These are phyloP conservation scores for Emericellopsis cladophorae DNA, from an alignment of 2,329 filamentous ascomycete genomes.

Conservation along the genomic window DNA sequence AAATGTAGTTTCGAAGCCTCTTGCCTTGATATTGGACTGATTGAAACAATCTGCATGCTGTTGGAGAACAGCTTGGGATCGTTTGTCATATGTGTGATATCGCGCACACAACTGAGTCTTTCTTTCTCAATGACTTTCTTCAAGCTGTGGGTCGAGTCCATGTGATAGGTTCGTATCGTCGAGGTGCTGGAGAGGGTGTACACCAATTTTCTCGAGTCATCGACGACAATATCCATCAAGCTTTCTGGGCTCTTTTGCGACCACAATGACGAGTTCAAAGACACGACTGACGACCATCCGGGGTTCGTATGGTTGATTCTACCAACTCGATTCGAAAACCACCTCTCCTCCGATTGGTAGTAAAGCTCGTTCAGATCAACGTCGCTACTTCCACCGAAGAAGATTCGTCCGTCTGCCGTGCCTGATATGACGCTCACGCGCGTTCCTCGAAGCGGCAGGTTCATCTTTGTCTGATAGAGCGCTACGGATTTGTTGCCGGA, in stretches of 20 bases:
- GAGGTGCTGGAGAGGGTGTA: constrained; percentile 85
- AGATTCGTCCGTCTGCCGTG: constrained; percentile 79
- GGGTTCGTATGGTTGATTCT: constrained; percentile 80
- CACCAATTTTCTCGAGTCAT: constrained; percentile 76
- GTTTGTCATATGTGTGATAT: constrained; percentile 79
- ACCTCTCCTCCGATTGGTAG: constrained; percentile 94
- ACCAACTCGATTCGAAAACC: constrained; percentile 81
- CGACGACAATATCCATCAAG: constrained; percentile 70
- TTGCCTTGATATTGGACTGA: constrained; percentile 68
- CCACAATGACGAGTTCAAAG: constrained; percentile 36
- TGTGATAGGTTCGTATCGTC: constrained; percentile 82
- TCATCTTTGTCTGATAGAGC: constrained; percentile 84
- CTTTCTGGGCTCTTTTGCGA: constrained; percentile 42
- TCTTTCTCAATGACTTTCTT: constrained; percentile 55
- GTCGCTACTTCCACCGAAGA: constrained; percentile 71
- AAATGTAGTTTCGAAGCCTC: constrained; percentile 78
- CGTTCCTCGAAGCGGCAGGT: constrained; percentile 60
- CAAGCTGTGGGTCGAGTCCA: constrained; percentile 53
- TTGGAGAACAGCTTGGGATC: constrained; percentile 59
- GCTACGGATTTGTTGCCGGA: constrained; percentile 61
- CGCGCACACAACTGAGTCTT: constrained; percentile 45
- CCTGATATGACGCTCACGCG: constrained; percentile 69
- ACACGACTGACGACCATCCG: constrained; percentile 54
- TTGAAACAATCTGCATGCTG: constrained; percentile 63
- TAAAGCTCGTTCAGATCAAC: constrained; percentile 89